Evolutionary conservation across 495 filamentous ascomycete genomes (phyloP).

Genomic region (Penicillium ochrochloron): DNA sequence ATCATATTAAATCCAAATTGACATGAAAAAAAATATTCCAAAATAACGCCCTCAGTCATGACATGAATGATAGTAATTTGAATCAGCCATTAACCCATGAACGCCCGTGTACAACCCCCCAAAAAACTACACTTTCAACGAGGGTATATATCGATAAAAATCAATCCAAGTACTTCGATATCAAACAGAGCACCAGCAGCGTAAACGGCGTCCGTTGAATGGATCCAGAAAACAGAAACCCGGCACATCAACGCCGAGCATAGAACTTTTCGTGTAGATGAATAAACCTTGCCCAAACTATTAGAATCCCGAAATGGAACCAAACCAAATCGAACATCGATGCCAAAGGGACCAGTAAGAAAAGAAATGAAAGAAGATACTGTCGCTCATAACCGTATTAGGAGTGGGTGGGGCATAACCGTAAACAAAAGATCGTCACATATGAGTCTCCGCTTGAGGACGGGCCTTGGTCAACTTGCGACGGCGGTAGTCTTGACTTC

Average conservation of each 20-base stretch:
- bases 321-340: neutral
- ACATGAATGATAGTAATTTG: neutral
- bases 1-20: no score
- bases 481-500: constrained; percentile 34
- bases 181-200: neutral
- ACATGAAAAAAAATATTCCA: neutral
- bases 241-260: constrained; percentile 10
- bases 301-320: constrained; percentile 5
- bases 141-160: constrained; percentile 25
- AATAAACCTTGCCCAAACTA: neutral
- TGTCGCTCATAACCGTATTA: constrained; percentile 13
- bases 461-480: constrained; percentile 30
- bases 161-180: constrained; percentile 12
- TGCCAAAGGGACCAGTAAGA: neutral
- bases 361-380: constrained; percentile 13
- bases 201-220: neutral
- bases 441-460: constrained; percentile 27
- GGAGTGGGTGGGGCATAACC: constrained; percentile 22
- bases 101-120: constrained; percentile 19
- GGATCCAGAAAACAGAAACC: neutral
- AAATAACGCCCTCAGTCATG: constrained; percentile 1
- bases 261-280: constrained; percentile 23
- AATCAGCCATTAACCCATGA: neutral
- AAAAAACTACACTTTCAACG: constrained; percentile 19
- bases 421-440: constrained; percentile 13